phyloP scores from a whole-genome alignment of 2,329 filamentous ascomycete genomes.

The Pestalotiopsis sp. region DNA sequence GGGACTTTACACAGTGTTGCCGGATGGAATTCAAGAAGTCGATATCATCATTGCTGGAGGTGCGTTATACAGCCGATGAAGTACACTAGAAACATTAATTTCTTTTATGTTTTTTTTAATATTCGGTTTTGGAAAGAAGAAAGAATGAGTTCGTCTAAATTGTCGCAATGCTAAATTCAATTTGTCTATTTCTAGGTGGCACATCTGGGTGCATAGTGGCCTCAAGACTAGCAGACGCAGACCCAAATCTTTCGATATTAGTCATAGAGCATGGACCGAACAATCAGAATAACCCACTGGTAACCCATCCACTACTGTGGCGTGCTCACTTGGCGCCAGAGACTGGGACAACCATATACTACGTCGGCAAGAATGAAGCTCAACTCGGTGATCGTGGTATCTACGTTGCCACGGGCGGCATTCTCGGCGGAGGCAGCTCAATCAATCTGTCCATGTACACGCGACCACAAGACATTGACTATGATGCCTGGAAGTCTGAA shows the following conservation, averaged over 20 bases:
- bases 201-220: neutral
- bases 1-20: neutral
- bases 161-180: neutral
- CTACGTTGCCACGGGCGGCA: conserved; percentile 28
- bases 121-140: neutral
- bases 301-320: neutral
- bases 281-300: neutral
- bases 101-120: no score
- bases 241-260: neutral
- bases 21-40: neutral
- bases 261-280: neutral
- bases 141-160: neutral
- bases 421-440: conserved; percentile 53
- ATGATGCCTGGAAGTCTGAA: conserved; percentile 20
- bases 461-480: conserved; percentile 30
- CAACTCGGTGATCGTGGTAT: neutral
- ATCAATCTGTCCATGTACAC: conserved; percentile 46
- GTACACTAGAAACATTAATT: neutral
- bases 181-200: neutral
- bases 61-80: neutral
- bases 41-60: conserved; percentile 2
- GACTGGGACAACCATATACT: neutral
- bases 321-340: neutral
- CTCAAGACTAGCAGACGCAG: conserved; percentile 6
- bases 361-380: neutral